phyloP scores from a whole-genome alignment of 129 eudicot species.

The Erigeron canadensis region DNA sequence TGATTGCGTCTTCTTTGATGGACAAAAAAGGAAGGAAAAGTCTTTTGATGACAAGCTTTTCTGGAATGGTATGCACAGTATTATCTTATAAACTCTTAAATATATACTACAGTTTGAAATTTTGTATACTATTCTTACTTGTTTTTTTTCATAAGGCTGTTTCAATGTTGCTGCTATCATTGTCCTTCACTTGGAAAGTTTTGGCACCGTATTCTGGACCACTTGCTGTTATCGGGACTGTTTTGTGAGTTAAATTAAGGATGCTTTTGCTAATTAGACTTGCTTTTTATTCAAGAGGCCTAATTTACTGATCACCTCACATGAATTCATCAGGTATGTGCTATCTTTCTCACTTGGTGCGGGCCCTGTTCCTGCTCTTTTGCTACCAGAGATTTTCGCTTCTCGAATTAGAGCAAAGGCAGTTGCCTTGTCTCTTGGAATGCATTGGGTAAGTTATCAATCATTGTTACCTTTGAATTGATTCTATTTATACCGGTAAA shows the following conservation, averaged over 20 bases:
- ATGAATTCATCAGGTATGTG: slow-evolving; percentile 54
- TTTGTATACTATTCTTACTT: not conserved
- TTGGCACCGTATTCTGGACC: slow-evolving; percentile 89
- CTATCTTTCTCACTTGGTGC: slow-evolving; percentile 94
- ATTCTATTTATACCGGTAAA: not conserved
- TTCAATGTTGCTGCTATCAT: slow-evolving; percentile 88
- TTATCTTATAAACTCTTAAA: slow-evolving; percentile 4
- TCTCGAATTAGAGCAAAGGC: slow-evolving; percentile 98
- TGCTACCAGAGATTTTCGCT: slow-evolving; percentile 90
- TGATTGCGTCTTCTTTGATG: slow-evolving; percentile 83
- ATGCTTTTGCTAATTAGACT: not conserved
- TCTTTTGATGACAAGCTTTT: slow-evolving; percentile 74
- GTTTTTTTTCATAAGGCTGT: slow-evolving; percentile 52
- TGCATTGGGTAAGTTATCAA: slow-evolving; percentile 80
- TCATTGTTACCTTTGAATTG: not conserved
- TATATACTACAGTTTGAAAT: not conserved
- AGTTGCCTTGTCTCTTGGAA: slow-evolving; percentile 85
- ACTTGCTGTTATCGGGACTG: slow-evolving; percentile 87
- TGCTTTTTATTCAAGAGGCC: not conserved
- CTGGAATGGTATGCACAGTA: slow-evolving; percentile 69
- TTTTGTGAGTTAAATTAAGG: slow-evolving; percentile 52
- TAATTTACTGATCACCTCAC: slow-evolving; percentile 4
- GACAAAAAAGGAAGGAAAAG: slow-evolving; percentile 93
- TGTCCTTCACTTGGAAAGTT: slow-evolving; percentile 79
- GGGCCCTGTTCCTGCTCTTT: slow-evolving; percentile 95